phyloP scores from a whole-genome alignment of 805 yeast genomes.

The Saccharomycopsis oosterbeekiorum region DNA sequence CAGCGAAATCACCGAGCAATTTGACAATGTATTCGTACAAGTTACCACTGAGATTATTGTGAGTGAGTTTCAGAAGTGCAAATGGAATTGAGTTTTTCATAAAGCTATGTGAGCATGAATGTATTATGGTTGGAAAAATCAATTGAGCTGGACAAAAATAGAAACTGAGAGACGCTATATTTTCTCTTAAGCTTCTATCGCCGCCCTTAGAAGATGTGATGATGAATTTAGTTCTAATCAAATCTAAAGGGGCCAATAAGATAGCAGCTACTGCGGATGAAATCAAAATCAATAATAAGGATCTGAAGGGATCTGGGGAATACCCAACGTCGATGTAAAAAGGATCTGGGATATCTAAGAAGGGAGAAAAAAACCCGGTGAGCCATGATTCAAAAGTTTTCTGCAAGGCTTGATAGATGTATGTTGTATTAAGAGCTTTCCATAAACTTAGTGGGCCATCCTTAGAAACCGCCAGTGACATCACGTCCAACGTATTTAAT shows the following conservation, averaged over 20 bases:
- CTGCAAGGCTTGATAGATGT: conserved; percentile 63
- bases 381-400: conserved; percentile 85
- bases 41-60: conserved; percentile 58
- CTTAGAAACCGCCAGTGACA: conserved; percentile 51
- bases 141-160: conserved; percentile 49
- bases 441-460: conserved; percentile 67
- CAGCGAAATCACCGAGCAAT: conserved; percentile 52
- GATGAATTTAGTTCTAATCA: conserved; percentile 69
- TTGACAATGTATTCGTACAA: conserved; percentile 44
- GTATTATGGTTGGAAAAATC: conserved; percentile 56
- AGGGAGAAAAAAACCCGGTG: conserved; percentile 76
- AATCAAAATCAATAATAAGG: conserved; percentile 56
- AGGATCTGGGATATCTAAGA: conserved; percentile 80
- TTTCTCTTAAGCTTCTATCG: conserved; percentile 62
- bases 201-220: conserved; percentile 48
- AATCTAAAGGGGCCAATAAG: conserved; percentile 67
- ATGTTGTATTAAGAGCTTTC: conserved; percentile 71
- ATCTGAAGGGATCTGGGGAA: conserved; percentile 62
- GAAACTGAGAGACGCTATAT: conserved; percentile 43
- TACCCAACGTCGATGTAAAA: conserved; percentile 73
- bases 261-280: conserved; percentile 69
- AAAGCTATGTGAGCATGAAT: conserved; percentile 49
- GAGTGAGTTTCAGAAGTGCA: conserved; percentile 46
- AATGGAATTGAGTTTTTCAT: conserved; percentile 62
- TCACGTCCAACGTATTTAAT: conserved; percentile 55